Base-by-base conservation (phyloP, 176 grass and related monocot species). In the Hordeum marinum region DNA sequence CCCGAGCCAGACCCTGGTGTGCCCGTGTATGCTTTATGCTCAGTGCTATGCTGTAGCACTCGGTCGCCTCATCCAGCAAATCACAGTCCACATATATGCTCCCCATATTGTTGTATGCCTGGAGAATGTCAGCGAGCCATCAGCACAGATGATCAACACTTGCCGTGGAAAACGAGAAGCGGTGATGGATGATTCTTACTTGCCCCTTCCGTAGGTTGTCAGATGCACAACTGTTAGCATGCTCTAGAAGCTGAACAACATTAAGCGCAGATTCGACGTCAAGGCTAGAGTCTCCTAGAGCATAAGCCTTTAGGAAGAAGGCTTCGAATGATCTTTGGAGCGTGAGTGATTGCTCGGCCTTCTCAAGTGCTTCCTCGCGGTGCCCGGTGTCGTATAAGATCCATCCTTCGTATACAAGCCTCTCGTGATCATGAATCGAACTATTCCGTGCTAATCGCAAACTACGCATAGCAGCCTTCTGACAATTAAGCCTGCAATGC, bases 61-160 rank as follows among this genome's bases (percentile, higher is more conserved):
- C 91, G 27, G 88, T 79, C 12, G 96, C 96, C 85, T 95, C 85
- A 57, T 95, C 96, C 60, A 95, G 87, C 89, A 95, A 87, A 72
- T 98, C 93, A 50, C 91, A 95, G 37, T 98, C 96, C 78, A 98
- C 96, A 31, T 86, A 94, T 55, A 96, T 98, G 84, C 91, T 95
- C 79, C 93, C 96, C 93, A 98, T 98, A 23, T 98, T 98, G 89
- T 98, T 95, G 45, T 95, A 90, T 54, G 96, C 96, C 96, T 98
- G 69, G 83, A 88, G 10, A 57, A 85, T 15, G 59, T 42, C 27
- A 29, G 2, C n/a, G 3, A 25, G 32, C 9, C 43, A 23, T 81
- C 50, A 79, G 37, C 62, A 40, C 23, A 68, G 39, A 15, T 9
- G 58, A 43, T n/a, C 1, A 64, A 7, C 5, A 14, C 1, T 40